These are phyloP conservation scores for Aspergillus floridensis DNA, from an alignment of 2,329 filamentous ascomycete genomes.

Conservation along the genomic window DNA sequence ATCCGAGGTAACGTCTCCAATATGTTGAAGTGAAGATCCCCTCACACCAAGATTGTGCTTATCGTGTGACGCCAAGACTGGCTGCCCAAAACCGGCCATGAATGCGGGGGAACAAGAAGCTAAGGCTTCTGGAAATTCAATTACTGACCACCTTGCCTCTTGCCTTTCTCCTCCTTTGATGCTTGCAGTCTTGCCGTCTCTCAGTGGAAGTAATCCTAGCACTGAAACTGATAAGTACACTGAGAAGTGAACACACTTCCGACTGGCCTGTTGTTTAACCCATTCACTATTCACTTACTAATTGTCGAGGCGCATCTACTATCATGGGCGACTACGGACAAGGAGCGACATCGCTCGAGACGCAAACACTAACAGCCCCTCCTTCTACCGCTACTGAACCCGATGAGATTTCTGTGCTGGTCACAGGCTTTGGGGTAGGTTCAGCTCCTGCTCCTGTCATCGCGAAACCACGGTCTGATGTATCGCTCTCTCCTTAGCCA, in stretches of 20 bases:
- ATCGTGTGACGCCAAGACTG: not conserved
- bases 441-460: not conserved
- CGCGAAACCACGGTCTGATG: not conserved
- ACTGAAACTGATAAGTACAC: too few relatives aligned
- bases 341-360: slow-evolving; percentile 6
- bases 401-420: slow-evolving; percentile 30
- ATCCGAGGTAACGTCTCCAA: too few relatives aligned
- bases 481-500: slow-evolving; percentile 51
- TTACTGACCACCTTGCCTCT: not conserved
- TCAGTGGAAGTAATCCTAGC: too few relatives aligned
- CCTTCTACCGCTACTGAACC: slow-evolving; percentile 13
- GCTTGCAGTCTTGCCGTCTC: not conserved
- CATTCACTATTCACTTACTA: not conserved
- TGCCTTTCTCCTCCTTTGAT: not conserved
- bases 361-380: slow-evolving; percentile 13
- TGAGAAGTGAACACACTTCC: too few relatives aligned
- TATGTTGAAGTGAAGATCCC: too few relatives aligned
- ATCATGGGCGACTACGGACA: slow-evolving; percentile 33
- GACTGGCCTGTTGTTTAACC: too few relatives aligned
- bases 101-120: not conserved
- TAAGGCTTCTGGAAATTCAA: not conserved
- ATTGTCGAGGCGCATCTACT: not conserved
- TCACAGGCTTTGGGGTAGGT: slow-evolving; percentile 22
- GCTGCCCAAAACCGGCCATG: not conserved
- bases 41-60: not conserved